phyloP scores from a whole-genome alignment of 805 yeast genomes.

The Yarrowia keelungensis region DNA sequence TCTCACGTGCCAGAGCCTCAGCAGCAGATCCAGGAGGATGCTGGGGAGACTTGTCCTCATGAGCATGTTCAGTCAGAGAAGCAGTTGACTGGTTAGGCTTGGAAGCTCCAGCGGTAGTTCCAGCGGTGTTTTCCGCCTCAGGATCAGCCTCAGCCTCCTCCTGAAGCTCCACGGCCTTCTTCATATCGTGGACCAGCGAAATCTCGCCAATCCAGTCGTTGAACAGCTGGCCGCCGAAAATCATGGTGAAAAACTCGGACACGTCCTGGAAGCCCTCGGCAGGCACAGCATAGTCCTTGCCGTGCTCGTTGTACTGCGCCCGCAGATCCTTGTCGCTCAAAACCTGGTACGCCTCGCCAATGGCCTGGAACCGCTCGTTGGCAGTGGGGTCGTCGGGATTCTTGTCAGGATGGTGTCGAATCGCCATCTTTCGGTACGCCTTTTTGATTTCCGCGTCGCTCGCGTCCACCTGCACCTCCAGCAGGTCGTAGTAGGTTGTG shows the following conservation, averaged over 20 bases:
- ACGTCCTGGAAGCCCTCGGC: slow-evolving; percentile 82
- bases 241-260: slow-evolving; percentile 77
- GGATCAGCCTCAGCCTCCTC: slow-evolving; percentile 53
- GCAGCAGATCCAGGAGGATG: slow-evolving; percentile 38
- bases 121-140: slow-evolving; percentile 40
- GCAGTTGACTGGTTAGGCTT: neutral
- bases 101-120: slow-evolving; percentile 10
- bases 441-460: slow-evolving; percentile 84
- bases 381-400: slow-evolving; percentile 95
- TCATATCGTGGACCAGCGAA: slow-evolving; percentile 75
- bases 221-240: slow-evolving; percentile 94
- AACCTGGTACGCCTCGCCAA: slow-evolving; percentile 61
- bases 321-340: slow-evolving; percentile 76
- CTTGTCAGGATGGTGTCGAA: slow-evolving; percentile 92
- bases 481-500: slow-evolving; percentile 81
- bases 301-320: slow-evolving; percentile 79
- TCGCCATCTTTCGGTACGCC: slow-evolving; percentile 90
- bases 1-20: slow-evolving; percentile 38
- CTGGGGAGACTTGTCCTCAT: slow-evolving; percentile 2
- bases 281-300: slow-evolving; percentile 76
- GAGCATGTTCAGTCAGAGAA: slow-evolving; percentile 8
- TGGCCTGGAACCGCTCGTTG: slow-evolving; percentile 81
- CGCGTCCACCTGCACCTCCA: slow-evolving; percentile 74
- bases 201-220: slow-evolving; percentile 83
- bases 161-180: slow-evolving; percentile 60